phyloP scores from a whole-genome alignment of 352 stramenopile genomes.

The Phytopythium sindhum region DNA sequence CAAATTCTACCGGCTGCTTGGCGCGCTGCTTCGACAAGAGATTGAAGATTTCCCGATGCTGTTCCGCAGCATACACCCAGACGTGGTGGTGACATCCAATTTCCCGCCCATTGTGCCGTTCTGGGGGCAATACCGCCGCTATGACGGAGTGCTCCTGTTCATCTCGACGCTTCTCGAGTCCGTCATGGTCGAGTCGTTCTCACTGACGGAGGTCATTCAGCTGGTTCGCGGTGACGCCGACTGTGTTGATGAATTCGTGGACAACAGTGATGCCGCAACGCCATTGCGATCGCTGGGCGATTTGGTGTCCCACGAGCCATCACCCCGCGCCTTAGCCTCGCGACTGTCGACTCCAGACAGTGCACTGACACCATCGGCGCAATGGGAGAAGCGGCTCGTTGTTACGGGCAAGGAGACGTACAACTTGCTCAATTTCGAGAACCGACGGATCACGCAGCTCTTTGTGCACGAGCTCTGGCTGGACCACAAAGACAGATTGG shows the following conservation, averaged over 20 bases:
- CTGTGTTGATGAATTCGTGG: slow-evolving; percentile 49
- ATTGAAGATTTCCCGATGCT: slow-evolving; percentile 70
- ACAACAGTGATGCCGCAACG: slow-evolving; percentile 19
- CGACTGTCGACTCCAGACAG: slow-evolving; percentile 22
- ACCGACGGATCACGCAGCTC: slow-evolving; percentile 69
- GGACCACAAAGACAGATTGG: slow-evolving; percentile 78
- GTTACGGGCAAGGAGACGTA: slow-evolving; percentile 85
- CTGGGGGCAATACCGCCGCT: slow-evolving; percentile 81
- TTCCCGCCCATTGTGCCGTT: slow-evolving; percentile 85
- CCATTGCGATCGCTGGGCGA: slow-evolving; percentile 21
- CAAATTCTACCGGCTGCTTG: slow-evolving; percentile 75
- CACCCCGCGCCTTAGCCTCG: slow-evolving; percentile 18
- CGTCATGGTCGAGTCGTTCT: slow-evolving; percentile 71
- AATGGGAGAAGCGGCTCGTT: slow-evolving; percentile 72
- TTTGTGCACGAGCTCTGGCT: slow-evolving; percentile 86
- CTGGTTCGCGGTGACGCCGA: slow-evolving; percentile 66
- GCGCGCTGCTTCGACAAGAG: slow-evolving; percentile 61
- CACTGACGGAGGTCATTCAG: slow-evolving; percentile 69
- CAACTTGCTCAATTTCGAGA: slow-evolving; percentile 51
- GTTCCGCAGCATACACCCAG: slow-evolving; percentile 76
- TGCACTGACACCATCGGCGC: slow-evolving; percentile 44
- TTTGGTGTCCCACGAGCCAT: slow-evolving; percentile 29
- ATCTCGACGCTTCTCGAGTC: slow-evolving; percentile 81
- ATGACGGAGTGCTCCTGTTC: slow-evolving; percentile 75
- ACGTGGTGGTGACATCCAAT: slow-evolving; percentile 76